phyloP scores from a whole-genome alignment of 495 filamentous ascomycete genomes.

The Penicillium coprophilum region DNA sequence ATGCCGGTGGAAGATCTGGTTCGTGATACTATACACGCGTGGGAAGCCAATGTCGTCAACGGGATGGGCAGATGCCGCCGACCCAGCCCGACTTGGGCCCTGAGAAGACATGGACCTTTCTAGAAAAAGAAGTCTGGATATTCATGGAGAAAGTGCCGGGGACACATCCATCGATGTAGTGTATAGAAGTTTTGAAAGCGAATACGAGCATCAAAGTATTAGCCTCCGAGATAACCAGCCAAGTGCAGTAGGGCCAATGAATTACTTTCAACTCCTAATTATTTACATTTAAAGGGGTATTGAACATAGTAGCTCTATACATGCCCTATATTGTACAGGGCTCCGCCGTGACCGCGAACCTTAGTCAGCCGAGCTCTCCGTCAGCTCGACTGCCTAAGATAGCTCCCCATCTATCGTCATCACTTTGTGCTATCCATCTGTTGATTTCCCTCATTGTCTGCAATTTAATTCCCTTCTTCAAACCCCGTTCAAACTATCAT shows the following conservation, averaged over 20 bases:
- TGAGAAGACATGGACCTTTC: slow-evolving; percentile 11
- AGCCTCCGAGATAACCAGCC: background rate
- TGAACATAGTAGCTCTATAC: no score
- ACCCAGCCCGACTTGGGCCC: slow-evolving; percentile 4
- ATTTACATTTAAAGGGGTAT: background rate
- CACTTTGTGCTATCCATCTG: slow-evolving; percentile 19
- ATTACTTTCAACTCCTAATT: background rate
- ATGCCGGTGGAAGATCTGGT: slow-evolving; percentile 16
- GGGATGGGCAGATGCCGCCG: slow-evolving; percentile 8
- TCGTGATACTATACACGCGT: slow-evolving; percentile 15
- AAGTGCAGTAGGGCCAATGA: background rate
- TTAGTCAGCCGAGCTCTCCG: slow-evolving; percentile 40
- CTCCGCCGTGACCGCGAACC: background rate
- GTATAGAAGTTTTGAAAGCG: background rate
- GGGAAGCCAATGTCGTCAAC: slow-evolving; percentile 8
- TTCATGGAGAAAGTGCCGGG: background rate
- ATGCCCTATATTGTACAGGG: no score
- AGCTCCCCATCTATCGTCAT: slow-evolving; percentile 31
- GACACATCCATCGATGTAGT: background rate
- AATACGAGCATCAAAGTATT: background rate
- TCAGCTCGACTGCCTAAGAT: slow-evolving; percentile 43
- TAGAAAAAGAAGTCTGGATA: background rate
- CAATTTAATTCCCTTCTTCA: background rate
- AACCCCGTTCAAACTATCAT: background rate
- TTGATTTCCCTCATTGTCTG: slow-evolving; percentile 12